Evolutionary conservation across 495 filamentous ascomycete genomes (phyloP).

Genomic region (Aspergillus hancockii): DNA sequence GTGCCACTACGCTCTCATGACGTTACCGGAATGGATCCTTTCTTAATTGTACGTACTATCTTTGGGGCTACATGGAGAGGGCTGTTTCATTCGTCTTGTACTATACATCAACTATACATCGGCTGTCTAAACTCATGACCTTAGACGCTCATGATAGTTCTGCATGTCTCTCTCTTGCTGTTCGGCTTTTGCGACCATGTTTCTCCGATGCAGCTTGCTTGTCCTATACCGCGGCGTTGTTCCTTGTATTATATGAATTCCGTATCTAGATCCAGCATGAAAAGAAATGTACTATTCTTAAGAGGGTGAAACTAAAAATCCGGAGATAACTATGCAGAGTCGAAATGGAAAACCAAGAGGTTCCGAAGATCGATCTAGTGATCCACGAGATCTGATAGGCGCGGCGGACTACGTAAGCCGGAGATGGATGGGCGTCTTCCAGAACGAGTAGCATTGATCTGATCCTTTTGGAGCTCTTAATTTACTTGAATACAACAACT

Average conservation of each 20-base stretch:
- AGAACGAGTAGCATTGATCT: not conserved
- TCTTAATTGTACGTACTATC: conserved; percentile 11
- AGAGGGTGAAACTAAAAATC: no score
- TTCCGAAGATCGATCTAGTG: not conserved
- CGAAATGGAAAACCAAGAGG: not conserved
- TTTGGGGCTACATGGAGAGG: conserved; percentile 11
- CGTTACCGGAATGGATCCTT: conserved; percentile 1
- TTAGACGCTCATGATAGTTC: conserved; percentile 1
- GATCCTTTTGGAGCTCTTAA: no score
- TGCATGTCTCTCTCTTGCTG: conserved; percentile 5
- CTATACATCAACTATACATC: conserved; percentile 29
- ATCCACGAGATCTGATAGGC: not conserved
- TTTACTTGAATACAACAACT: not conserved
- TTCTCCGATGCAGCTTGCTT: conserved; percentile 11
- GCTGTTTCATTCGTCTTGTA: conserved; percentile 22
- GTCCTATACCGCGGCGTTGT: conserved; percentile 21
- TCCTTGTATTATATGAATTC: conserved; percentile 20
- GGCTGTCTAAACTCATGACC: conserved; percentile 5
- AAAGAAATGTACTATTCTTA: not conserved
- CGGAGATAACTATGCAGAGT: no score
- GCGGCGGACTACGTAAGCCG: not conserved
- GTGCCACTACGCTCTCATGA: conserved; percentile 19
- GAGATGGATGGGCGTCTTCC: not conserved
- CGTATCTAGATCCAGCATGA: conserved; percentile 5
- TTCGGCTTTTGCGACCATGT: not conserved